Base-by-base conservation (phyloP, 768 basidiomycete genomes). In the Trametes punicea region DNA sequence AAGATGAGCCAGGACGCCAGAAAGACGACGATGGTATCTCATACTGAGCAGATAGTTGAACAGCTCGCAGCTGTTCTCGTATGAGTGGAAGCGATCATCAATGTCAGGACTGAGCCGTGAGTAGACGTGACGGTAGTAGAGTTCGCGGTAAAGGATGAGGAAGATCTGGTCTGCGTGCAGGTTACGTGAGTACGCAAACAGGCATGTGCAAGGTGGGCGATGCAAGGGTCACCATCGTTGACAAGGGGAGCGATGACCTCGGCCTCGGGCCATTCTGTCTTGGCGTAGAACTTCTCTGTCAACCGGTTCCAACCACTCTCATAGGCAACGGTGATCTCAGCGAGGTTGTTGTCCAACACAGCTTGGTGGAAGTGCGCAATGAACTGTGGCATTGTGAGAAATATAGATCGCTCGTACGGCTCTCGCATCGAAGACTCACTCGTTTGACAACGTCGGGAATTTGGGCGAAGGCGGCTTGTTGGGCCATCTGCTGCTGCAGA, bases 291-390 rank as follows among this genome's bases (percentile, higher is more conserved):
- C 75, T 95, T 94, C 76, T 97, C 92, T 0, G 96, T 97, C 68
- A 95, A 85, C 60, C 90, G 87, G 73, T 94, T 96, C 95, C 95
- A 99, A 5, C 94, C 94, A 47, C 88, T 92, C 75, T 98, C 95
- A 67, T 99, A 99, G 48, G 94, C 92, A 20, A 87, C 79, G 4
- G 90, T 92, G 62, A 99, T 96, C 65, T 94, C 90, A 4, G 84
- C 76, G 2, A 97, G 81, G 72, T 98, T 96, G 70, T 95, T 93
- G 40, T 93, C 85, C 47, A 89, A 76, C 31, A 98, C 90, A 20
- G 94, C 89, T 79, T 96, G 84, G 68, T 96, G 90, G 71, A 98
- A 97, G 65, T 92, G 90, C 6, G 96, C 84, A 66, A 98, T 88
- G 75, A 98, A 98, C 90, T 96, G 59, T 18, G 46, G 41, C 23